Percentiles rank a stretch among this genome's conserved stretches.
Conservation (phyloP, 1,284 basidiomycete genomes). For the Apiotrichum mycotoxinovorans region DNA sequence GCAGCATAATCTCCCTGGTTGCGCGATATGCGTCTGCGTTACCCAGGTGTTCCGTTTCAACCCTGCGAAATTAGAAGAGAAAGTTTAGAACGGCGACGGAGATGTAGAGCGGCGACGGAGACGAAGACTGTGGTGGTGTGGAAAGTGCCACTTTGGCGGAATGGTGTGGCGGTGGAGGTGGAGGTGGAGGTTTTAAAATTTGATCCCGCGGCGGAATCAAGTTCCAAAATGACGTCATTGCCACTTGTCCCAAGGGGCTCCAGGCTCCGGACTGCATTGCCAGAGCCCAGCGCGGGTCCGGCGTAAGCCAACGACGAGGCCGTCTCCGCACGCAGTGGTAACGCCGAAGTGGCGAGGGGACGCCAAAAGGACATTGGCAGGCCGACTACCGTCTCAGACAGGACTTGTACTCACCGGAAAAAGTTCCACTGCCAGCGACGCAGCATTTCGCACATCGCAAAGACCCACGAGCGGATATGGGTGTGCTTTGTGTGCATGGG, state of each 20-base stretch:
- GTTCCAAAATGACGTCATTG: not conserved
- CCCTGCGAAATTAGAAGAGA: conserved; percentile 22
- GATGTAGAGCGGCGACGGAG: not conserved
- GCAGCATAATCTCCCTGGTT: conserved; percentile 44
- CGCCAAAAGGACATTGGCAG: too few species aligned
- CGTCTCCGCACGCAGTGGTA: too few species aligned
- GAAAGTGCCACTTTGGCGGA: too few species aligned
- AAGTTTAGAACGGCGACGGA: not conserved
- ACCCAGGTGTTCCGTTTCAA: conserved; percentile 51
- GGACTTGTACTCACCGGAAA: conserved; percentile 55
- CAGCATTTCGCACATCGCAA: conserved; percentile 70
- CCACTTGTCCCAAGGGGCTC: too few species aligned
- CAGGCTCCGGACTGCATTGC: too few species aligned
- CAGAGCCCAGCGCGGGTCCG: too few species aligned
- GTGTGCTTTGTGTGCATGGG: conserved; percentile 56
- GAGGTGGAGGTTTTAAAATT: not conserved
- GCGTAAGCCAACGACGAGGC: too few species aligned
- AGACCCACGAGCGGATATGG: conserved; percentile 64
- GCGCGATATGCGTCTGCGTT: conserved; percentile 39
- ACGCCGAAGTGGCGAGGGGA: too few species aligned
- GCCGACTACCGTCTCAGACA: too few species aligned
- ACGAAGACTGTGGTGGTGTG: conserved; percentile 28
- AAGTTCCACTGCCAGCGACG: conserved; percentile 90
- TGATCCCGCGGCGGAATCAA: not conserved
- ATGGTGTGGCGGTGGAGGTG: not conserved